These are phyloP conservation scores for Monosporascus sp. DNA, from an alignment of 2,329 filamentous ascomycete genomes.

Conservation along the genomic window DNA sequence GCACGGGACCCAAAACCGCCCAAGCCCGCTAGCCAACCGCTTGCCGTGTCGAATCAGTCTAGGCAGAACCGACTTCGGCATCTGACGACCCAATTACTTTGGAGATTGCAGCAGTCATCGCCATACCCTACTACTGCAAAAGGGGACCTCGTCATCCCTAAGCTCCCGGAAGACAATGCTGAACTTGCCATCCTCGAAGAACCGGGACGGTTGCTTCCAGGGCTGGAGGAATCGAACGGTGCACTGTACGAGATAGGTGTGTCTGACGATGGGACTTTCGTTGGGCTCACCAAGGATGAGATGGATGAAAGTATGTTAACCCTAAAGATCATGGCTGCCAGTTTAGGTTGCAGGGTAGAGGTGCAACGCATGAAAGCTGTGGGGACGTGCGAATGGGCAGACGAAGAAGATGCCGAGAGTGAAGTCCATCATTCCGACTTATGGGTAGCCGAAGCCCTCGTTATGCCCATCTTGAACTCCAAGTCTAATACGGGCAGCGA, in stretches of 20 bases:
- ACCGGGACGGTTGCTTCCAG: conserved; percentile 59
- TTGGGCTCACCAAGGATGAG: conserved; percentile 84
- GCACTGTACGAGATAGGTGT: conserved; percentile 96
- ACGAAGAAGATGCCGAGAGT: conserved; percentile 29
- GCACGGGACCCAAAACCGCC: conserved; percentile 20
- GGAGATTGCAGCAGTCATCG: conserved; percentile 91
- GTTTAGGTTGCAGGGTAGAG: conserved; percentile 79
- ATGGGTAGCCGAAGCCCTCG: conserved; percentile 84
- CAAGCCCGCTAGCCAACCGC: conserved; percentile 16
- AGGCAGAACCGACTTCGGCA: conserved; percentile 83
- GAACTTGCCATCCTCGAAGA: conserved; percentile 41
- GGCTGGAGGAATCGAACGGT: conserved; percentile 86
- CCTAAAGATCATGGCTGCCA: conserved; percentile 84
- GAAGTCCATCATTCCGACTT: conserved; percentile 47
- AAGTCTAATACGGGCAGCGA: conserved; percentile 17
- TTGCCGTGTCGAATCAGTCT: conserved; percentile 53
- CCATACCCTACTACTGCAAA: conserved; percentile 81
- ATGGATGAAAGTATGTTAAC: conserved; percentile 86
- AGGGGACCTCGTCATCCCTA: conserved; percentile 67
- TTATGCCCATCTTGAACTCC: conserved; percentile 64
- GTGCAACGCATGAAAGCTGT: conserved; percentile 78
- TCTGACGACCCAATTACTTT: conserved; percentile 88
- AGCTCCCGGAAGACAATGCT: conserved; percentile 60
- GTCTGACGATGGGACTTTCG: conserved; percentile 85
- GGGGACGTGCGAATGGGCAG: conserved; percentile 74